Percentiles rank a stretch among this genome's conserved stretches.
These are phyloP conservation scores for Nicotiana otophora DNA, from an alignment of 257 asterid species.

Conservation along the genomic window DNA sequence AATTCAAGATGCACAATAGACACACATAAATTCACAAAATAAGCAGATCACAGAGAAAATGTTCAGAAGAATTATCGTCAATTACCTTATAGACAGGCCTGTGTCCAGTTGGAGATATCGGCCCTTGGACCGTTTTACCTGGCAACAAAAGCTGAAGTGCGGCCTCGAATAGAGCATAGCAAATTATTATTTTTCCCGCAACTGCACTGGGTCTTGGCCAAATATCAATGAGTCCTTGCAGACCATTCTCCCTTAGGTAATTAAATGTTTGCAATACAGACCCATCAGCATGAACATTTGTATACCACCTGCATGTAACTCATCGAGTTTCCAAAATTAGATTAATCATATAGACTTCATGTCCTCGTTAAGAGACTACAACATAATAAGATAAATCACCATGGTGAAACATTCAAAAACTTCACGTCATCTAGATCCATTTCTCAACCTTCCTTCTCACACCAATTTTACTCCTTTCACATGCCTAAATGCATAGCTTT, in stretches of 20 bases:
- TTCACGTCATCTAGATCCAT: neutral
- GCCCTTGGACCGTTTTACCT: constrained; percentile 83
- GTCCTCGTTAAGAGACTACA: neutral
- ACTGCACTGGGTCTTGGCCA: constrained; percentile 81
- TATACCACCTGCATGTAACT: constrained; percentile 73
- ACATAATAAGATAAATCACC: neutral
- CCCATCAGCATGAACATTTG: constrained; percentile 96
- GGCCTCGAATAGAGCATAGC: constrained; percentile 81
- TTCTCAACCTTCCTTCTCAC: neutral
- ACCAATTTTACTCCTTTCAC: neutral
- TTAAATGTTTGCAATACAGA: constrained; percentile 63
- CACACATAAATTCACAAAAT: neutral
- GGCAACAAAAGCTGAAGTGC: constrained; percentile 87
- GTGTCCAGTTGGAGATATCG: constrained; percentile 84
- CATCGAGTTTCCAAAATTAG: constrained; percentile 2
- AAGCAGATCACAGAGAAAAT: neutral
- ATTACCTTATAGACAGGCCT: constrained; percentile 83
- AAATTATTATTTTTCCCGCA: constrained; percentile 73
- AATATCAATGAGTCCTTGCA: constrained; percentile 56
- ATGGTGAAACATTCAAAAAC: neutral
- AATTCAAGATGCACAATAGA: neutral
- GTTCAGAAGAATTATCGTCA: neutral
- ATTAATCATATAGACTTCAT: neutral
- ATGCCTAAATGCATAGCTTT: neutral
- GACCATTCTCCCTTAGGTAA: constrained; percentile 59